A percentile compares a stretch with the other conserved stretches of the same genome.
These are phyloP conservation scores for Panicum miliaceum DNA, from an alignment of 176 grass and related monocot species.

Conservation along the genomic window DNA sequence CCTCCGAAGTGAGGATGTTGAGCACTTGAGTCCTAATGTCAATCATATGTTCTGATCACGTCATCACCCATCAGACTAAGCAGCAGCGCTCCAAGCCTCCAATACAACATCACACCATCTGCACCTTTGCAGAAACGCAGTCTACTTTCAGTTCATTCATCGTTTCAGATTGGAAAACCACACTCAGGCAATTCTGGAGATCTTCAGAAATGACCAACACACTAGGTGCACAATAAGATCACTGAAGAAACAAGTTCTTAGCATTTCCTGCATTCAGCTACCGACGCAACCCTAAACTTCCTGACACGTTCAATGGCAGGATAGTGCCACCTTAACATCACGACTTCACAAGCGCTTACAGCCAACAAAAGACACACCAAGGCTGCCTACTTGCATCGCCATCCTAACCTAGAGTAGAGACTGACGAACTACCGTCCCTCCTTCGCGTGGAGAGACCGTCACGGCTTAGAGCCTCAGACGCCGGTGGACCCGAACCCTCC, in stretches of 20 bases:
- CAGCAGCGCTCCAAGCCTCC: too few relatives aligned
- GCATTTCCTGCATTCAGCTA: neutral
- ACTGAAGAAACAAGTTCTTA: neutral
- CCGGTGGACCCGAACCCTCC: constrained; percentile 90
- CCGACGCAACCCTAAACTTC: neutral
- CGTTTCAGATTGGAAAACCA: neutral
- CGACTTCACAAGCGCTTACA: neutral
- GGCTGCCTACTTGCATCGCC: neutral
- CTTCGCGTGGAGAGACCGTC: neutral
- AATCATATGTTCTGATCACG: too few relatives aligned
- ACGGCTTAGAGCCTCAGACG: constrained; percentile 52
- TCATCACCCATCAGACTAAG: too few relatives aligned
- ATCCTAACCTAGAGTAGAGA: neutral
- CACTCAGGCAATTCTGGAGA: neutral
- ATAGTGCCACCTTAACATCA: neutral
- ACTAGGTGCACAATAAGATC: neutral
- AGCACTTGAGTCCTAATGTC: too few relatives aligned
- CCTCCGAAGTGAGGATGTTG: too few relatives aligned
- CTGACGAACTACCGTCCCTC: neutral
- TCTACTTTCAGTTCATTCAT: neutral
- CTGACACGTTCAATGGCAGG: neutral
- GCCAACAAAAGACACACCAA: neutral
- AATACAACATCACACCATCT: too few relatives aligned
- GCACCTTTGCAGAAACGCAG: neutral
- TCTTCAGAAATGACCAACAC: neutral